Conservation (phyloP, 2,329 filamentous ascomycete species). For the Phyllosticta capitalensis region DNA sequence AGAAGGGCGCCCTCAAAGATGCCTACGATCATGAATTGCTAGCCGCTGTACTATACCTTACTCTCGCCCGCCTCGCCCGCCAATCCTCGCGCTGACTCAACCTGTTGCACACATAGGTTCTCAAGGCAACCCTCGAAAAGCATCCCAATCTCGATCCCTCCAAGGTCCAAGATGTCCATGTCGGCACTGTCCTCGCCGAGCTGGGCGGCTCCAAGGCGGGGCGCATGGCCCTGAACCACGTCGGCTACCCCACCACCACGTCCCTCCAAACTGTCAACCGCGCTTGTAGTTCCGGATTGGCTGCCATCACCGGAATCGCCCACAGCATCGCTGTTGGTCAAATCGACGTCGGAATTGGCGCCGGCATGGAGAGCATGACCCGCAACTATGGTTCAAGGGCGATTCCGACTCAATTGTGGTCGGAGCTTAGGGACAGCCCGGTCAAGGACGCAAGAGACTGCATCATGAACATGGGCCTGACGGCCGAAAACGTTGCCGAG, state of each 20-base stretch:
- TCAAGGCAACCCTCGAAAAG: constrained; percentile 59
- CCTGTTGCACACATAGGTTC: constrained; percentile 31
- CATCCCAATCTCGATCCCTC: constrained; percentile 63
- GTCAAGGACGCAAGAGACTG: constrained; percentile 70
- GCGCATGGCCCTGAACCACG: constrained; percentile 82
- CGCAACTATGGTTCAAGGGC: constrained; percentile 76
- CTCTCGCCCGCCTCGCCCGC: constrained; percentile 30
- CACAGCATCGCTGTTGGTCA: constrained; percentile 65
- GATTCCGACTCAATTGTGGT: constrained; percentile 78
- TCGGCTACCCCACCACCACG: constrained; percentile 62
- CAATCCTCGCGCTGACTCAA: not conserved
- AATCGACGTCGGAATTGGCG: constrained; percentile 67
- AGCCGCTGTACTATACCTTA: not conserved
- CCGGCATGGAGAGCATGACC: constrained; percentile 95
- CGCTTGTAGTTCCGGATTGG: constrained; percentile 70
- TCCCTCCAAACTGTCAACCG: constrained; percentile 82
- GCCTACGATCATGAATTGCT: constrained; percentile 88
- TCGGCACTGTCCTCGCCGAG: constrained; percentile 84
- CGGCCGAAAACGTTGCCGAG: constrained; percentile 76
- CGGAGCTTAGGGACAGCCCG: constrained; percentile 53
- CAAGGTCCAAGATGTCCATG: constrained; percentile 67
- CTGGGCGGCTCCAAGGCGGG: constrained; percentile 85
- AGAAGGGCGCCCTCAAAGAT: constrained; percentile 76
- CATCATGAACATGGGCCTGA: constrained; percentile 90
- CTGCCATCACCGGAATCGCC: constrained; percentile 65